A percentile compares a stretch with the other conserved stretches of the same genome.
These are phyloP conservation scores for Penicillium atrosanguineum DNA, from an alignment of 495 filamentous ascomycete genomes.

Conservation along the genomic window DNA sequence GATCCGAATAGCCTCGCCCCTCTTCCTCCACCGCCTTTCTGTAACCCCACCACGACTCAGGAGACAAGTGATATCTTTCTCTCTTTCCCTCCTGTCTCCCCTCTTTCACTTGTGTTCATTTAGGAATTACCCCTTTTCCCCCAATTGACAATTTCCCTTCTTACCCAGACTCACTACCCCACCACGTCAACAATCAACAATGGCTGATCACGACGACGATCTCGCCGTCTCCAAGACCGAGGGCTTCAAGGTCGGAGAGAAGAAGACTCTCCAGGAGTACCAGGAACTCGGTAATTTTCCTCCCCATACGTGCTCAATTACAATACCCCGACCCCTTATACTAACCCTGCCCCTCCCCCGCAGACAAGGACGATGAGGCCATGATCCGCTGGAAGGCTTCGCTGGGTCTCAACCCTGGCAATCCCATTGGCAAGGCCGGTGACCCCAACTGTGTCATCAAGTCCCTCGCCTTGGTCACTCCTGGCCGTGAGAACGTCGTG, in stretches of 20 bases:
- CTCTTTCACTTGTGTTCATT: constrained; percentile 4
- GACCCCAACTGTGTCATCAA: constrained; percentile 88
- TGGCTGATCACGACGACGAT: constrained; percentile 81
- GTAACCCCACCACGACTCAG: constrained; percentile 37
- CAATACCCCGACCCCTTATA: background rate
- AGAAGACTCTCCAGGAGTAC: constrained; percentile 95
- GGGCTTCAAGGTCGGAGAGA: constrained; percentile 97
- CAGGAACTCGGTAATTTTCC: constrained; percentile 75
- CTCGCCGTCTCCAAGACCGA: constrained; percentile 80
- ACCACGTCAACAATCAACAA: constrained; percentile 40
- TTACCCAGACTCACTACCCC: constrained; percentile 15
- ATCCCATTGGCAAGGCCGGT: constrained; percentile 64
- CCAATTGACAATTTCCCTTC: background rate
- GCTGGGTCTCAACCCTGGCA: constrained; percentile 71
- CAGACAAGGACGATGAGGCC: constrained; percentile 78
- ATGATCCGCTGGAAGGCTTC: constrained; percentile 97
- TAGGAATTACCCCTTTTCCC: background rate
- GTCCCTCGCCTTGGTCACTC: constrained; percentile 77
- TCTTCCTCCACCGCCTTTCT: constrained; percentile 49
- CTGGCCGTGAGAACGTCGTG: constrained; percentile 75
- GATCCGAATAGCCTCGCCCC: constrained; percentile 33
- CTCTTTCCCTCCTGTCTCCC: constrained; percentile 1
- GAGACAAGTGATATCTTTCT: constrained; percentile 14
- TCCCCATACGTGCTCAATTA: background rate
- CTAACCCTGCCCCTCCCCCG: constrained; percentile 8